Conservation (phyloP, 345 rosid genomes). For the Laguncularia racemosa region DNA sequence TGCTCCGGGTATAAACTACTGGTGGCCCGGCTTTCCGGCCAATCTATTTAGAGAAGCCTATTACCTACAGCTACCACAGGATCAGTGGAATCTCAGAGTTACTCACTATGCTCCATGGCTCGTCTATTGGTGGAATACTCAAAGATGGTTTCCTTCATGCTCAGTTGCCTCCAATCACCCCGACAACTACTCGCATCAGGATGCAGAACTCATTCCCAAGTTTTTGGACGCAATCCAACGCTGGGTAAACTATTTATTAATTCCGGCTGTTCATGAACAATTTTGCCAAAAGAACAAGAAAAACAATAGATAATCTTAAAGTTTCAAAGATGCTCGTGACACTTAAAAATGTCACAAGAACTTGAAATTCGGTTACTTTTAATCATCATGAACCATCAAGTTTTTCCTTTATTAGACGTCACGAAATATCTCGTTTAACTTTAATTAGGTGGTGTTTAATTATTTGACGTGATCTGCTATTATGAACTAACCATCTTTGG, state of each 20-base stretch:
- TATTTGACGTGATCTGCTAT: not conserved
- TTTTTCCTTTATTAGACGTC: not conserved
- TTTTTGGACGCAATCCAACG: constrained; percentile 6
- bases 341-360: too few species aligned
- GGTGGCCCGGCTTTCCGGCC: constrained; percentile 50
- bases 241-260: constrained; percentile 12
- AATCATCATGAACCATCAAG: not conserved
- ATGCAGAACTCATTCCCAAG: constrained; percentile 28
- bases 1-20: constrained; percentile 51
- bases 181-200: constrained; percentile 29
- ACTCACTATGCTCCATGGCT: constrained; percentile 62
- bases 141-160: constrained; percentile 40
- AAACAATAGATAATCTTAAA: too few species aligned
- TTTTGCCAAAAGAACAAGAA: too few species aligned
- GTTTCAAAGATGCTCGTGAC: too few species aligned
- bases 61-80: constrained; percentile 25
- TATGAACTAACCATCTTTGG: not conserved
- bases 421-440: too few species aligned
- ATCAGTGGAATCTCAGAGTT: constrained; percentile 55
- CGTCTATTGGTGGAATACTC: constrained; percentile 67
- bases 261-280: too few species aligned
- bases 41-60: constrained; percentile 41
- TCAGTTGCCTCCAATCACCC: constrained; percentile 20
- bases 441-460: not conserved
- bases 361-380: too few species aligned